A percentile compares a stretch with the other conserved stretches of the same genome.
phyloP scores from a whole-genome alignment of 345 rosid genomes.

The Noccaea caerulescens region DNA sequence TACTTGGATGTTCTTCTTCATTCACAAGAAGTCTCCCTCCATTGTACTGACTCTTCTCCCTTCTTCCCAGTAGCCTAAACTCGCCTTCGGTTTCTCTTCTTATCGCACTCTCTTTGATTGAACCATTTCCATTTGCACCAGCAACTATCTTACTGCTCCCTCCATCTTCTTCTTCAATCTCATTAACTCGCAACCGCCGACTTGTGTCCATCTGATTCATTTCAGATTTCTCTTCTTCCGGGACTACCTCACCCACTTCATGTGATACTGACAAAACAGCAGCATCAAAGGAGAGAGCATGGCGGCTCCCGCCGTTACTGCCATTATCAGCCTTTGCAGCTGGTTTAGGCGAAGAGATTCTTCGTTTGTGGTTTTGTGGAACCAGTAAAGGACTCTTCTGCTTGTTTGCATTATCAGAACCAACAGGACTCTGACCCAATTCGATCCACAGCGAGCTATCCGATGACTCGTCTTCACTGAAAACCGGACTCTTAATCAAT shows the following conservation, averaged over 20 bases:
- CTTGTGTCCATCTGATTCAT: slow-evolving; percentile 38
- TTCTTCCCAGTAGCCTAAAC: slow-evolving; percentile 87
- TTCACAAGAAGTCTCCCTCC: slow-evolving; percentile 76
- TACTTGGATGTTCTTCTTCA: slow-evolving; percentile 84
- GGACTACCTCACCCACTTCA: slow-evolving; percentile 63
- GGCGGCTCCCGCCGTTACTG: slow-evolving; percentile 61
- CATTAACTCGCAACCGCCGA: slow-evolving; percentile 43
- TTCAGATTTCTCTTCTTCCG: slow-evolving; percentile 55
- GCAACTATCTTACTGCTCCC: slow-evolving; percentile 44
- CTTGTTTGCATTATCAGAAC: slow-evolving; percentile 64
- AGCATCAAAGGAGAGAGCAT: slow-evolving; percentile 87
- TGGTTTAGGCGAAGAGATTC: slow-evolving; percentile 67
- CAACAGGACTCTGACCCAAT: slow-evolving; percentile 94
- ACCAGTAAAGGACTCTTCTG: slow-evolving; percentile 64
- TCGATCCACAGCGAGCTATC: slow-evolving; percentile 92
- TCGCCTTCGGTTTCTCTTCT: slow-evolving; percentile 99
- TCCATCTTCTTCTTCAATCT: slow-evolving; percentile 79
- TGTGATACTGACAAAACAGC: slow-evolving; percentile 91
- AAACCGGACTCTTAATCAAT: slow-evolving; percentile 94
- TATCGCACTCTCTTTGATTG: slow-evolving; percentile 90
- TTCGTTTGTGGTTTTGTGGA: slow-evolving; percentile 63
- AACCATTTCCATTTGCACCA: slow-evolving; percentile 36
- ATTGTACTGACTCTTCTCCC: slow-evolving; percentile 68
- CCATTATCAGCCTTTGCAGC: slow-evolving; percentile 60
- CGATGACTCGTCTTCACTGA: slow-evolving; percentile 95